Evolutionary conservation across 2,329 filamentous ascomycete genomes (phyloP).

Genomic region (Nakataea oryzae): DNA sequence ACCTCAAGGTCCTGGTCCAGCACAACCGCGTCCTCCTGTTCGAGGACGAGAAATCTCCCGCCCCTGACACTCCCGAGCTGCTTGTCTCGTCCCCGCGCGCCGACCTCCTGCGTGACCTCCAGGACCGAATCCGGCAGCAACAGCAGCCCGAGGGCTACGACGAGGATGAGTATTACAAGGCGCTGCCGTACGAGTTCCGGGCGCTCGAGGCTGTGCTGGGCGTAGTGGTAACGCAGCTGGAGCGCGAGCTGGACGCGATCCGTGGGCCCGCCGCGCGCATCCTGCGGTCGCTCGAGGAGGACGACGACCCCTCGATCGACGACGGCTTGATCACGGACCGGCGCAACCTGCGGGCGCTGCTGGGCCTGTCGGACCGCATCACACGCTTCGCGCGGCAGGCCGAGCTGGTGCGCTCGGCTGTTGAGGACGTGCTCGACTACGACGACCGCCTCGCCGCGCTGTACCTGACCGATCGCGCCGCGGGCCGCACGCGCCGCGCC

Average conservation of each 20-base stretch:
- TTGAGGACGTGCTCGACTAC: slow-evolving; percentile 89
- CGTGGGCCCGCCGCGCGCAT: slow-evolving; percentile 86
- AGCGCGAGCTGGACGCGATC: slow-evolving; percentile 90
- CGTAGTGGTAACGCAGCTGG: slow-evolving; percentile 82
- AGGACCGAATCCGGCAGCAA: slow-evolving; percentile 84
- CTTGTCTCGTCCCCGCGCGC: slow-evolving; percentile 77
- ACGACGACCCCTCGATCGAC: slow-evolving; percentile 23
- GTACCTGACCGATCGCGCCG: slow-evolving; percentile 85
- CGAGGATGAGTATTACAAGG: slow-evolving; percentile 12
- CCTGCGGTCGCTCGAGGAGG: slow-evolving; percentile 83
- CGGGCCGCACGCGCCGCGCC: slow-evolving; percentile 57
- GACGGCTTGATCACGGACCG: slow-evolving; percentile 54
- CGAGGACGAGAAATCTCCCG: slow-evolving; percentile 87
- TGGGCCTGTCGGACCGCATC: slow-evolving; percentile 90
- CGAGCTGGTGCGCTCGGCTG: slow-evolving; percentile 83
- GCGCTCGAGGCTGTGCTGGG: slow-evolving; percentile 92
- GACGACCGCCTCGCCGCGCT: slow-evolving; percentile 94
- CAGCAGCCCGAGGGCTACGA: slow-evolving; percentile 41
- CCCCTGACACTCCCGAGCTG: slow-evolving; percentile 20
- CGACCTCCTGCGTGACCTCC: slow-evolving; percentile 93
- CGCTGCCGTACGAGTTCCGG: slow-evolving; percentile 88
- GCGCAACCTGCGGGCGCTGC: slow-evolving; percentile 79
- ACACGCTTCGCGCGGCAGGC: slow-evolving; percentile 97
- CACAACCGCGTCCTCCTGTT: slow-evolving; percentile 86
- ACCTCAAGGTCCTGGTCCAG: slow-evolving; percentile 91